Conservation (phyloP, 768 basidiomycete species). For the Phylloporus rhodoxanthus region DNA sequence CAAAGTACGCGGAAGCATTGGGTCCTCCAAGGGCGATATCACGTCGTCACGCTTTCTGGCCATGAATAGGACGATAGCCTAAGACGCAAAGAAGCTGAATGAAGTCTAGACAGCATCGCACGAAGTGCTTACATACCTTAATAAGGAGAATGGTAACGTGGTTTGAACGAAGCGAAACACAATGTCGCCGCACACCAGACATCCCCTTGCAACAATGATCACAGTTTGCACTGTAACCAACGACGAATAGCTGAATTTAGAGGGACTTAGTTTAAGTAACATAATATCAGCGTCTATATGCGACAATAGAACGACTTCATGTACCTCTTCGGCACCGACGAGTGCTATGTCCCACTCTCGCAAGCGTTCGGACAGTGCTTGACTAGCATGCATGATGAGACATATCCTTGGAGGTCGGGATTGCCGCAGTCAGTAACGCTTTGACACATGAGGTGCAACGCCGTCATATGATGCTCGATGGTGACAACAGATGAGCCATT, state of each 20-base stretch:
- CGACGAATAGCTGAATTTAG: neutral
- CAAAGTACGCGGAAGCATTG: neutral
- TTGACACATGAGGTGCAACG: too few relatives aligned
- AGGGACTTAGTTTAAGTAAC: neutral
- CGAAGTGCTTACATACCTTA: neutral
- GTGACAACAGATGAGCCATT: too few relatives aligned
- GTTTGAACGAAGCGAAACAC: neutral
- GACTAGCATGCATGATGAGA: too few relatives aligned
- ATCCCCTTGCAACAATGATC: neutral
- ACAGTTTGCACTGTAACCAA: too few relatives aligned
- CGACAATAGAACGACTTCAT: too few relatives aligned
- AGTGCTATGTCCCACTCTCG: neutral
- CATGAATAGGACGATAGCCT: neutral
- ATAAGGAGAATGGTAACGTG: neutral
- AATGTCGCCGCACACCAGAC: neutral
- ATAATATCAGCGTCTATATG: neutral
- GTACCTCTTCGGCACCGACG: too few relatives aligned
- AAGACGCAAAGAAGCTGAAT: neutral
- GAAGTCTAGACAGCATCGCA: neutral
- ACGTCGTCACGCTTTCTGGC: neutral
- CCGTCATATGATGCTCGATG: too few relatives aligned
- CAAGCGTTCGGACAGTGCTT: too few relatives aligned
- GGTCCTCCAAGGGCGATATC: neutral
- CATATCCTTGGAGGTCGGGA: too few relatives aligned
- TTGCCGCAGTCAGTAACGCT: too few relatives aligned